These are phyloP conservation scores for Boletus insuetus DNA, from an alignment of 768 basidiomycete species.

Conservation along the genomic window DNA sequence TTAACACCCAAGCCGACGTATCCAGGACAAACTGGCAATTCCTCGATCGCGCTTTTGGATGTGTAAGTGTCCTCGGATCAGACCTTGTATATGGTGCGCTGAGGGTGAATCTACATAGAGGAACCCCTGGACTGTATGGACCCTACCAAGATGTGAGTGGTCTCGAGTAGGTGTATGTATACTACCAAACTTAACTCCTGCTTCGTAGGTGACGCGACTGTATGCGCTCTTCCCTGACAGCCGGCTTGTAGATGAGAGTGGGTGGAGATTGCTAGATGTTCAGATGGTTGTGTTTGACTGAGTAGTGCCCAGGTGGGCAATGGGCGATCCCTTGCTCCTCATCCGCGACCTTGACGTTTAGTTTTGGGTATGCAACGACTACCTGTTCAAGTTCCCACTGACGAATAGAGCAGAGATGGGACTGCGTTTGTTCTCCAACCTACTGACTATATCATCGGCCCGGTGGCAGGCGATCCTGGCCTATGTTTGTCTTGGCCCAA, in stretches of 20 bases:
- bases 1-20: constrained; percentile 64
- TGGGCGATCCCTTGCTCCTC: constrained; percentile 78
- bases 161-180: background rate
- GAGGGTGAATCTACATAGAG: constrained; percentile 40
- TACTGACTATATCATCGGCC: constrained; percentile 76
- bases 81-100: background rate
- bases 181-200: background rate
- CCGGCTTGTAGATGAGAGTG: constrained; percentile 65
- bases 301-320: constrained; percentile 47
- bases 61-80: constrained; percentile 46
- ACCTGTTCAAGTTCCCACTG: background rate
- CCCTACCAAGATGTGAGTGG: constrained; percentile 70
- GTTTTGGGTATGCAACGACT: constrained; percentile 56
- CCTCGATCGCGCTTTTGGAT: constrained; percentile 69
- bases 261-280: constrained; percentile 14
- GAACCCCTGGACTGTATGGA: constrained; percentile 68
- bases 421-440: constrained; percentile 61
- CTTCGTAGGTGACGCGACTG: constrained; percentile 58
- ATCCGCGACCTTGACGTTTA: constrained; percentile 55
- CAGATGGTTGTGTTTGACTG: background rate
- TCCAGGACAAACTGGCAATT: constrained; percentile 48
- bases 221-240: constrained; percentile 59
- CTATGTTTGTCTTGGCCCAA: constrained; percentile 75
- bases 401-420: constrained; percentile 19
- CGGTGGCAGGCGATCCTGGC: constrained; percentile 57